These are phyloP conservation scores for Camellia oleifera DNA, from an alignment of 179 eudicot genomes.

Conservation along the genomic window DNA sequence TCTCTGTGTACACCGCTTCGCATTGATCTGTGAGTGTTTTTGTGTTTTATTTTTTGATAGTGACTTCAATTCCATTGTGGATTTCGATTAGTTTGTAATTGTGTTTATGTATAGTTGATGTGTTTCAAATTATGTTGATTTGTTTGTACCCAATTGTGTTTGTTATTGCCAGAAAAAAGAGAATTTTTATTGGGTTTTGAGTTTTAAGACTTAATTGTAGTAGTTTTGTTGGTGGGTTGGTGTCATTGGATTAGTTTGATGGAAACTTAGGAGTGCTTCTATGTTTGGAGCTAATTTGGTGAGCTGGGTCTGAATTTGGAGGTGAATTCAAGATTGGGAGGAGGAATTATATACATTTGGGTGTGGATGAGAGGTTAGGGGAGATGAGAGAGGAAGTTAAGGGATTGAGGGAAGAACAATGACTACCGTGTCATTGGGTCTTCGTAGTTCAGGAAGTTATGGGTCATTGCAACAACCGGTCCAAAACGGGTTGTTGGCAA, in stretches of 20 bases:
- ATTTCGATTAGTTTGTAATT: slow-evolving; percentile 2
- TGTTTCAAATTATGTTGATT: slow-evolving; percentile 5
- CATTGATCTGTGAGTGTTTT: slow-evolving; percentile 20
- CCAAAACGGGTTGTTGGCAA: slow-evolving; percentile 40
- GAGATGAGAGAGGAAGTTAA: slow-evolving; percentile 49
- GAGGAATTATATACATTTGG: slow-evolving; percentile 1
- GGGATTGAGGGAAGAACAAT: slow-evolving; percentile 52
- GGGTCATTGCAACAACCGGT: slow-evolving; percentile 74
- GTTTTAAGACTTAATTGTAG: not conserved
- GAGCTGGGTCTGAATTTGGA: slow-evolving; percentile 11
- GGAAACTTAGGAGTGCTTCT: not conserved
- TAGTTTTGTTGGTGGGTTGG: not conserved
- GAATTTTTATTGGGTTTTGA: slow-evolving; percentile 10
- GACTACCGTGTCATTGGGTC: slow-evolving; percentile 92
- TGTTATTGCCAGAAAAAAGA: not conserved
- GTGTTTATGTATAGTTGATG: not conserved
- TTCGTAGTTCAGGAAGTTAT: slow-evolving; percentile 76
- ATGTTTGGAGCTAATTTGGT: slow-evolving; percentile 13
- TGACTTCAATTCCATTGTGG: not conserved
- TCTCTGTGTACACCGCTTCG: not conserved
- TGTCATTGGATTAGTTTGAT: not conserved
- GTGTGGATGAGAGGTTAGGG: slow-evolving; percentile 24
- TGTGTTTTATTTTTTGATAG: slow-evolving; percentile 4
- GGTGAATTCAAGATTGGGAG: too few relatives aligned
- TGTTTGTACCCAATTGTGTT: not conserved